phyloP scores from a whole-genome alignment of 176 grass and related monocot species.

The Puccinellia tenuiflora region DNA sequence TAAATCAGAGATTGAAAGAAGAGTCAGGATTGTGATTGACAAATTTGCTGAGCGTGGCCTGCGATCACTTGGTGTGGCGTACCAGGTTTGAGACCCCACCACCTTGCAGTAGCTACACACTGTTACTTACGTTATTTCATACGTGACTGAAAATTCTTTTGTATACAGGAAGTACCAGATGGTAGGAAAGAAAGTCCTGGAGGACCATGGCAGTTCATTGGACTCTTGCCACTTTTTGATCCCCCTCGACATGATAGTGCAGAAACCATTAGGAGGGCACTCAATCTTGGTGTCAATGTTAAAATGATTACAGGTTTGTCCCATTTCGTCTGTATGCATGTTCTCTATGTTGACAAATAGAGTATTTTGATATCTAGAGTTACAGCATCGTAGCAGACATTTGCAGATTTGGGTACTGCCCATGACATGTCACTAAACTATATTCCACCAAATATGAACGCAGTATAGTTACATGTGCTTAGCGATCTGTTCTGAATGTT shows the following conservation, averaged over 20 bases:
- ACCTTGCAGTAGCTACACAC: not conserved
- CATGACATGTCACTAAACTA: not conserved
- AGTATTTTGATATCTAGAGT: not conserved
- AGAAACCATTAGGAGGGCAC: conserved; percentile 74
- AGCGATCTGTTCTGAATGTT: not conserved
- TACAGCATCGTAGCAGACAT: not conserved
- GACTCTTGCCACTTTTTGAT: conserved; percentile 71
- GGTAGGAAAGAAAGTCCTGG: conserved; percentile 67
- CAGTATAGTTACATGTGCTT: not conserved
- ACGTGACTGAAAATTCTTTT: not conserved
- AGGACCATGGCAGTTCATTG: conserved; percentile 60
- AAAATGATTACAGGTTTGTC: conserved; percentile 78
- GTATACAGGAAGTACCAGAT: conserved; percentile 68
- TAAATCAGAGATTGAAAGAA: conserved; percentile 56
- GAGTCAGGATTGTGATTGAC: conserved; percentile 64
- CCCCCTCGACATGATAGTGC: conserved; percentile 78
- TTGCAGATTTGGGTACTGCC: not conserved
- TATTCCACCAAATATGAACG: not conserved
- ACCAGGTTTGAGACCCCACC: conserved; percentile 38
- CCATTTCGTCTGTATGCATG: not conserved
- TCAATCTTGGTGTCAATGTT: conserved; percentile 77
- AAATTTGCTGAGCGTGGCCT: conserved; percentile 86
- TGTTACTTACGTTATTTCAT: not conserved
- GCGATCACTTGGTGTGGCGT: conserved; percentile 74
- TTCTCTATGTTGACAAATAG: not conserved